Evolutionary conservation across 306 rosid genomes (phyloP), one percentile per base, ranked within the genome.

Genomic region (Ziziphus jujuba): DNA sequence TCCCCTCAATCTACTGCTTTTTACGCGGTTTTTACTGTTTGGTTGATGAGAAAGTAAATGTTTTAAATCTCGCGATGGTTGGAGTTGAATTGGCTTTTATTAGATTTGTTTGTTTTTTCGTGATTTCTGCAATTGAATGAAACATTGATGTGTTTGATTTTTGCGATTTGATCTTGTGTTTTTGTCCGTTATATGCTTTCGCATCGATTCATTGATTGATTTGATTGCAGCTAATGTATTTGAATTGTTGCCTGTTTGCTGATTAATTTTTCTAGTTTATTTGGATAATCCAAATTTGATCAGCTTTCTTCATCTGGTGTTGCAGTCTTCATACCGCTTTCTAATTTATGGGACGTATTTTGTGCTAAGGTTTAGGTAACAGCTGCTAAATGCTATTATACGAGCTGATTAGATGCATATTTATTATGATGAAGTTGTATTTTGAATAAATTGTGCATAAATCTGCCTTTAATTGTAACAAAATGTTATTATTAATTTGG

Each of bases 111-210:
- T 28, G 47, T 40, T 40, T 40, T 40, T 40, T 40, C 11, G 45
- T 40, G 65, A 15, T 54, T 58, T 61, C 9, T 56, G 77, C 11
- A 17, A 68, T n/a, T 55, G 58, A 57, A 62, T 60, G 21, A 16
- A 51, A 52, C 20, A 3, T 34, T 34, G 56, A 36, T 53, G 5
- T 34, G 67, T 58, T 25, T 50, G 72, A 16, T 44, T 71, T 65
- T 19, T 31, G 17, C 7, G 72, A 61, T 68, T 73, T 61, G 72
- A 78, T 73, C 64, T 75, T 4, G 20, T 23, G 9, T n/a, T 0
- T 61, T 2, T 40, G 2, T 56, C 17, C 15, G 31, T 58, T n/a
- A 22, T 47, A 5, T 49, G 58, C 14, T 35, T 65, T 47, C n/a
- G 5, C 40, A 23, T 53, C 25, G 56, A 28, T 45, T 21, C 24